Evolutionary conservation across 345 rosid genomes (phyloP).

Genomic region (Draba incana): DNA sequence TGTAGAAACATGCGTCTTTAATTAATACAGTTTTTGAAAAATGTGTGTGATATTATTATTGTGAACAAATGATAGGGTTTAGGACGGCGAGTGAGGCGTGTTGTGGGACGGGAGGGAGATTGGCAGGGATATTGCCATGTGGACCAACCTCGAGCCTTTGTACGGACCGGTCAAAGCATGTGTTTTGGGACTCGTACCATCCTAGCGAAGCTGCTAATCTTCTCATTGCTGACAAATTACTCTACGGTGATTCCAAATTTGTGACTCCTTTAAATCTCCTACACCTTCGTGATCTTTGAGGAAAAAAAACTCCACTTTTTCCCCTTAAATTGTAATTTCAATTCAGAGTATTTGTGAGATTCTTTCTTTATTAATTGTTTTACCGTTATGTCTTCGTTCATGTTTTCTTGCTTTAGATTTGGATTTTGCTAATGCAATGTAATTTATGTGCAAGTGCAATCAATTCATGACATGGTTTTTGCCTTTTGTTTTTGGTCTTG

Average conservation of each 20-base stretch:
- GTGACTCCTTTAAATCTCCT: conserved; percentile 70
- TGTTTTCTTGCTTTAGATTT: background rate
- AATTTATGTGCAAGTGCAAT: background rate
- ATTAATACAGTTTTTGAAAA: too few species aligned
- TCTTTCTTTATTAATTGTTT: background rate
- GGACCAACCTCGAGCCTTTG: conserved; percentile 81
- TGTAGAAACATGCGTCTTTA: background rate
- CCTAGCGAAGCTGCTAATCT: conserved; percentile 85
- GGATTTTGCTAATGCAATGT: background rate
- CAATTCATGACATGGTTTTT: background rate
- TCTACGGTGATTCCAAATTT: conserved; percentile 55
- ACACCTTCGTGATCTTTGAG: conserved; percentile 64
- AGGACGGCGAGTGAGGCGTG: conserved; percentile 72
- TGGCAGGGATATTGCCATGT: conserved; percentile 87
- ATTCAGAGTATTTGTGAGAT: background rate
- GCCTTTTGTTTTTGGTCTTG: background rate
- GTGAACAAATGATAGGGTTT: conserved; percentile 53
- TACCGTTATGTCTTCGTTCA: background rate
- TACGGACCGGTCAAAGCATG: conserved; percentile 64
- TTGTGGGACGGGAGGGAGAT: conserved; percentile 78
- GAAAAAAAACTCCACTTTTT: too few species aligned
- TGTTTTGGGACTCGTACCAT: conserved; percentile 92
- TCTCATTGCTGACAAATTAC: conserved; percentile 60
- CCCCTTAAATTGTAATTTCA: too few species aligned
- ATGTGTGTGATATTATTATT: background rate